Evolutionary conservation across 2,329 filamentous ascomycete species (phyloP), one percentile per base, ranked within the genome.

Genomic region (Trichoderma atrobrunneum): DNA sequence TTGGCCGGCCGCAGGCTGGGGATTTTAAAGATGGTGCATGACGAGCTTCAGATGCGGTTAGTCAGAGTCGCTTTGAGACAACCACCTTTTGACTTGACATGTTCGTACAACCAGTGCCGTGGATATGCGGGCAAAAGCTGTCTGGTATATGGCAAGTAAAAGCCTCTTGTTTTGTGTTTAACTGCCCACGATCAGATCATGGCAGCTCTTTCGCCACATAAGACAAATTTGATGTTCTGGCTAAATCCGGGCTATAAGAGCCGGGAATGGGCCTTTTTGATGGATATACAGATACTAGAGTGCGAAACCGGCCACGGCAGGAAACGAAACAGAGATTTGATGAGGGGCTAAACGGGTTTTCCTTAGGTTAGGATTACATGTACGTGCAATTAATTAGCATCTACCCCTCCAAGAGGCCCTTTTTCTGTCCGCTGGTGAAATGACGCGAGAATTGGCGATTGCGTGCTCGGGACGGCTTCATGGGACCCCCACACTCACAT

Each of bases 361-460:
- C 26, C 62, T 48, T 34, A 14, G 30, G 30, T n/a, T 34, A 60
- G 57, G 18, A 60, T 34, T 57, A 54, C 54, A 57, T 57, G 54
- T 57, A 54, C 48, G 48, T 56, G 28, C 48, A 54, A 66, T 36
- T 34, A 56, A 54, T 34, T 34, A 30, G 36, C 24, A 10, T 63
- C 54, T 63, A 63, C 59, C 68, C 68, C 68, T 63, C 60, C 48
- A 62, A 62, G 26, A 43, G 7, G 24, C 24, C 24, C 18, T 28
- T 51, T 43, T 51, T 43, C 14, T 28, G 11, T 51, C 24, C 30
- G 60, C 16, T 43, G 61, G 21, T 36, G 32, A 65, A 65, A 71
- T 71, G 69, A 71, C 69, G 69, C 69, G 61, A 71, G 69, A 60
- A 57, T 24, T 24, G 48, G 32, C 57, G 56, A 72, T 72, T 63